Evolutionary conservation across 306 rosid species (phyloP).

Genomic region (Malus fusca): DNA sequence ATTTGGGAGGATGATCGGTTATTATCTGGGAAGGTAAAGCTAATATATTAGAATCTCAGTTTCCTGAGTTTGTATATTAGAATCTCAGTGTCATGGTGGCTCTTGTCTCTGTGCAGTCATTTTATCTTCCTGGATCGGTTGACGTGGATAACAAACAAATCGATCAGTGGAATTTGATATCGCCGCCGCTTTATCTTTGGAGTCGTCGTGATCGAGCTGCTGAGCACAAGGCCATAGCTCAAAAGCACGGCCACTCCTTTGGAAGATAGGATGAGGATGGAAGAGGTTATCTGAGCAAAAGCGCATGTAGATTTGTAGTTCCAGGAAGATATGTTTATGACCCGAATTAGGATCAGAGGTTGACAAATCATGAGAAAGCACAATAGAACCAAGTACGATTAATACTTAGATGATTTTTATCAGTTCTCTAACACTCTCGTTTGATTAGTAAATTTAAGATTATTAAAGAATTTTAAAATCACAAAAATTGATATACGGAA

Average conservation of each 20-base stretch:
- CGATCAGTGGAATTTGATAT: conserved; percentile 46
- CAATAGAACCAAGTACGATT: no score
- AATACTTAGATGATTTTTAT: no score
- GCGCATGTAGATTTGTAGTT: no score
- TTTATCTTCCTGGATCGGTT: conserved; percentile 62
- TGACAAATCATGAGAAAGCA: no score
- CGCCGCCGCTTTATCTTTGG: conserved; percentile 58
- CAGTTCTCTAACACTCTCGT: no score
- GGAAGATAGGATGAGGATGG: no score
- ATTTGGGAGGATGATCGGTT: conserved; percentile 54
- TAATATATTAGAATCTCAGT: neutral
- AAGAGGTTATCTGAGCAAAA: no score
- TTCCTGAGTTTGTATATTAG: neutral
- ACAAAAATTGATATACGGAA: no score
- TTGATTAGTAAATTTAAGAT: no score
- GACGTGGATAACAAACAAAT: conserved; percentile 41
- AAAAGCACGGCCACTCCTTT: conserved; percentile 29
- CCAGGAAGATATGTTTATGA: no score
- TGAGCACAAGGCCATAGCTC: conserved; percentile 44
- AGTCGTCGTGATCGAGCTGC: conserved; percentile 47
- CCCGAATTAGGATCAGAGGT: no score
- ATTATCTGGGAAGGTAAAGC: conserved; percentile 53
- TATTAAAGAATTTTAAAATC: no score
- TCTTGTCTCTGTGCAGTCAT: conserved; percentile 30
- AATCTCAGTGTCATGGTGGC: conserved; percentile 7